phyloP scores from a whole-genome alignment of 768 basidiomycete genomes.

The Serendipita sp. region DNA sequence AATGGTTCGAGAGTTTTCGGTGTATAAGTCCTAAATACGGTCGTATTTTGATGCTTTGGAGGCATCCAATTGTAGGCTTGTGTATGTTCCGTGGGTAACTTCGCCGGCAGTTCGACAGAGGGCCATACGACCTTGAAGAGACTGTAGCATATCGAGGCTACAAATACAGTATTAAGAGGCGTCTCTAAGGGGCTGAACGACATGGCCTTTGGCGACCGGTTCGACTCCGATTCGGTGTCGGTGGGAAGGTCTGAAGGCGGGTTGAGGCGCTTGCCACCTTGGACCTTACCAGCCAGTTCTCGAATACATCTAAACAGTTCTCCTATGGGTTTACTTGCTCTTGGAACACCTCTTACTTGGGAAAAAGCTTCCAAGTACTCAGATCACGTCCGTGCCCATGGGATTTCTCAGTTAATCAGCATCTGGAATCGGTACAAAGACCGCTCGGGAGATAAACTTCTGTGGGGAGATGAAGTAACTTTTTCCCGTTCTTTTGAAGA shows the following conservation, averaged over 20 bases:
- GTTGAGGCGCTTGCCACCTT: not conserved
- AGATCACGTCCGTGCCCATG: slow-evolving; percentile 80
- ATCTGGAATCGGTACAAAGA: slow-evolving; percentile 89
- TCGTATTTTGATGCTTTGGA: slow-evolving; percentile 56
- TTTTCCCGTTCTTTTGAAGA: not conserved
- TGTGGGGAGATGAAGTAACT: slow-evolving; percentile 96
- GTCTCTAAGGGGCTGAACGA: slow-evolving; percentile 2
- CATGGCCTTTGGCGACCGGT: not conserved
- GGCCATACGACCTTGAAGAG: not conserved
- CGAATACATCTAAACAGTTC: not conserved
- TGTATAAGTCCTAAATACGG: slow-evolving; percentile 64
- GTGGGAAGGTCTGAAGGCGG: not conserved
- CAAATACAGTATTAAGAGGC: not conserved
- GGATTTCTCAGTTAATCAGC: slow-evolving; percentile 87
- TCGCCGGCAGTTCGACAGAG: slow-evolving; percentile 18
- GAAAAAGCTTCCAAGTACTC: slow-evolving; percentile 73
- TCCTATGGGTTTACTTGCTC: slow-evolving; percentile 77
- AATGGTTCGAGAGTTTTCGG: slow-evolving; percentile 58
- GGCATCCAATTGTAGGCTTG: slow-evolving; percentile 88
- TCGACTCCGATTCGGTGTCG: not conserved
- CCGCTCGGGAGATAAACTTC: slow-evolving; percentile 72
- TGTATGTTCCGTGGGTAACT: slow-evolving; percentile 54
- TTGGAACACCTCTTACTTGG: slow-evolving; percentile 89
- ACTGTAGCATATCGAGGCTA: not conserved
- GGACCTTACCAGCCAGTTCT: not conserved